Conservation (phyloP, 139 green algal species). For the Eudorina sp. region DNA sequence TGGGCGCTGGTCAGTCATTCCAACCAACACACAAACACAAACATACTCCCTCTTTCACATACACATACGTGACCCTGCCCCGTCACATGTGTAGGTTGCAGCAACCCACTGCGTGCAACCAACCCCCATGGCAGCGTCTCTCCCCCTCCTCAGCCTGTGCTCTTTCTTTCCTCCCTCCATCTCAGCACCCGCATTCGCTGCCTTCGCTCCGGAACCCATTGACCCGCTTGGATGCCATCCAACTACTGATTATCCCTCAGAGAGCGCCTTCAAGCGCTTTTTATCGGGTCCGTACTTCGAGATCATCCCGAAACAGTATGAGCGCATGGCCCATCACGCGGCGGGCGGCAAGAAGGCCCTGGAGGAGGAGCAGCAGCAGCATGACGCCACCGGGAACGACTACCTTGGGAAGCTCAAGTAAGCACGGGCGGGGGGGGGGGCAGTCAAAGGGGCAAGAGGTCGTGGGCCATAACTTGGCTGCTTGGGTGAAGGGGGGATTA, state of each 20-base stretch:
- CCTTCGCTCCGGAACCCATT: background rate
- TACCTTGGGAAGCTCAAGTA: constrained; percentile 32
- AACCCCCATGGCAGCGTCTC: too few species aligned
- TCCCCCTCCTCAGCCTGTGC: too few species aligned
- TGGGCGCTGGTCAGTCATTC: too few species aligned
- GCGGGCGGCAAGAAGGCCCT: background rate
- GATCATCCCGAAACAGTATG: constrained; percentile 17
- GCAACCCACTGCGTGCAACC: too few species aligned
- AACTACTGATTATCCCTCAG: background rate
- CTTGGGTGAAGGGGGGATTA: too few species aligned
- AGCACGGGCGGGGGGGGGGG: background rate
- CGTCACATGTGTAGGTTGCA: background rate
- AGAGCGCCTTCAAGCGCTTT: constrained; percentile 18
- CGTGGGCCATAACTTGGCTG: background rate
- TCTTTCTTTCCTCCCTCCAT: too few species aligned
- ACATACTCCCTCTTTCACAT: too few species aligned
- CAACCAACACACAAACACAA: too few species aligned
- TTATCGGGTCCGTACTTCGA: constrained; percentile 38
- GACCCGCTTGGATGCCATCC: background rate
- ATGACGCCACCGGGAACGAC: background rate
- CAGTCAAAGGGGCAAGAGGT: too few species aligned
- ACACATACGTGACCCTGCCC: too few species aligned
- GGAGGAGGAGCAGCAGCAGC: background rate
- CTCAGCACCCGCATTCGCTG: background rate
- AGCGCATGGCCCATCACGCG: background rate